Percentiles rank a stretch among this genome's conserved stretches.
Evolutionary conservation across 2,329 filamentous ascomycete species (phyloP).

Genomic region (Nakataea oryzae): DNA sequence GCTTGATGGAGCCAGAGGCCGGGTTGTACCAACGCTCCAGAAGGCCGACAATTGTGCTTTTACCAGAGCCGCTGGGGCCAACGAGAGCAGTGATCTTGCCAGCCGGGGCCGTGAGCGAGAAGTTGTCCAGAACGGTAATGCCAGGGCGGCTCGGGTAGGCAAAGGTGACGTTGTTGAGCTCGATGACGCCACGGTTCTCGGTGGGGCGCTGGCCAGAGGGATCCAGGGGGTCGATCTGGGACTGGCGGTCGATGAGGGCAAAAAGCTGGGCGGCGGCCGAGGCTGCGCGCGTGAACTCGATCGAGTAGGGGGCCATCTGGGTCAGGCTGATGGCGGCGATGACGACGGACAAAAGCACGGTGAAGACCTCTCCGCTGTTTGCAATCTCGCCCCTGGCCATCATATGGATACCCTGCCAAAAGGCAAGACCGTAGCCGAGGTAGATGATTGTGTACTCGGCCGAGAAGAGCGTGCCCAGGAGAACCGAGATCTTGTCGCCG

Average conservation of each 20-base stretch:
- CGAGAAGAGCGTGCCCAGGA: constrained; percentile 21
- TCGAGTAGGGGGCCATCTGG: constrained; percentile 23
- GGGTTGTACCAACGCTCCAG: constrained; percentile 43
- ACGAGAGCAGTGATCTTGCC: constrained; percentile 32
- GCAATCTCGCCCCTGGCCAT: constrained; percentile 30
- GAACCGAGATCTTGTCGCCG: constrained; percentile 15
- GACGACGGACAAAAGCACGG: constrained; percentile 25
- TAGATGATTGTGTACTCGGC: constrained; percentile 36
- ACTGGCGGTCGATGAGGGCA: constrained; percentile 24
- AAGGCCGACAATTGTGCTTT: constrained; percentile 31
- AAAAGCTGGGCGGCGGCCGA: constrained; percentile 24
- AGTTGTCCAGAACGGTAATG: constrained; percentile 27
- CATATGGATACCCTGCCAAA: constrained; percentile 41
- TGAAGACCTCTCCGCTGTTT: constrained; percentile 7
- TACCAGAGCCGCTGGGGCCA: constrained; percentile 39
- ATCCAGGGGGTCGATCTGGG: constrained; percentile 23
- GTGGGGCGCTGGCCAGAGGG: constrained; percentile 17
- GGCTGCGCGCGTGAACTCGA: constrained; percentile 25
- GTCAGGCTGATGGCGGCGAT: constrained; percentile 25
- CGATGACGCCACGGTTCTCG: constrained; percentile 20
- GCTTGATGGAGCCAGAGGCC: constrained; percentile 13
- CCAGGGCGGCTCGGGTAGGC: constrained; percentile 33
- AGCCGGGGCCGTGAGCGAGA: constrained; percentile 30
- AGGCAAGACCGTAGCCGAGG: constrained; percentile 34
- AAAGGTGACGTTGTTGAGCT: constrained; percentile 29